Evolutionary conservation across 176 grass and related monocot species (phyloP), one percentile per base, ranked within the genome.

Genomic region (Oryza punctata): DNA sequence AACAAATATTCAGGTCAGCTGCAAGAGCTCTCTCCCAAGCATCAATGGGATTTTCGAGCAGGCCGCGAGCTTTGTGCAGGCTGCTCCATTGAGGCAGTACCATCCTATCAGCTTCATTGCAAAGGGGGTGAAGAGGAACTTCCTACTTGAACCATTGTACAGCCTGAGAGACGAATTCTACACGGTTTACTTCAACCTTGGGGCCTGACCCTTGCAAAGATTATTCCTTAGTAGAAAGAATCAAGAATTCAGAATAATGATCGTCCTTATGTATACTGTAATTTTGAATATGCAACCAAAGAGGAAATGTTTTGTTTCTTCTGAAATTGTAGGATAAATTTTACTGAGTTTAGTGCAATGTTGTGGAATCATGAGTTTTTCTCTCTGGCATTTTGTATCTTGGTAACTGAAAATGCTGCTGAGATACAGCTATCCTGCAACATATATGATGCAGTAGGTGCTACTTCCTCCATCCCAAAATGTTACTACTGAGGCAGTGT

Each of bases 131-230:
- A 81, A 41, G 70, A 92, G 88, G 75, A 96, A 96, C 67, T 96
- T 99, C 73, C 59, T 96, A 40, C 71, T 99, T 45, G 89, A 99
- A 63, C 93, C 96, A 49, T 70, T 96, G 67, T 76, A 94, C 72
- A 91, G 91, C 80, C 73, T 99, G 81, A 89, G 47, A 41, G 93
- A 96, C 26, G 96, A 99, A 78, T 89, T 85, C 70, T 99, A 99
- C 59, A 92, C 91, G 12, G 69, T 92, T 76, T 96, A 99, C 82
- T 99, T 99, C 84, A 92, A 94, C 70, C 65, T 96, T 40, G 81
- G 83, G 59, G 80, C 92, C 77, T 94, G 76, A 90, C 10, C 50
- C 71, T 12, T 12, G 16, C 59, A 89, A 45, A 38, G 1, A 13
- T 82, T 63, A 76, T 72, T 72, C 27, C 21, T 54, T 25, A 67